Evolutionary conservation across 768 basidiomycete genomes (phyloP).

Genomic region (Clitopilus passeckerianus): DNA sequence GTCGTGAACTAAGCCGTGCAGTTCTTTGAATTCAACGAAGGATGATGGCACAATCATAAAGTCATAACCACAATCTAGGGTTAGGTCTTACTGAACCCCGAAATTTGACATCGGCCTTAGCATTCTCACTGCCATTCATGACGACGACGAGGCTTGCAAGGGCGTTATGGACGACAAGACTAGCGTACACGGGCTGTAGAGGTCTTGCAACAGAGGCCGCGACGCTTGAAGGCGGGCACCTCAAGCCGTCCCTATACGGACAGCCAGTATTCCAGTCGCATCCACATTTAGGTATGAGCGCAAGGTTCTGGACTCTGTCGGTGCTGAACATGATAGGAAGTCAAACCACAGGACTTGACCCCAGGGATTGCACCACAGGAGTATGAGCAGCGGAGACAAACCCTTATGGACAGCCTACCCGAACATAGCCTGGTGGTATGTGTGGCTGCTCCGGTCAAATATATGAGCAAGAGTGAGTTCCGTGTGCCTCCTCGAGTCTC

Average conservation of each 20-base stretch:
- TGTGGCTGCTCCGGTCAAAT: slow-evolving; percentile 76
- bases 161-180: neutral
- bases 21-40: neutral
- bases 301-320: slow-evolving; percentile 14
- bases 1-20: neutral
- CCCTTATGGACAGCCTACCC: slow-evolving; percentile 71
- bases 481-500: slow-evolving; percentile 3
- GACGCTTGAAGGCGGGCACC: slow-evolving; percentile 25
- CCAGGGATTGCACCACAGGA: slow-evolving; percentile 77
- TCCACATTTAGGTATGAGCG: slow-evolving; percentile 61
- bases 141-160: neutral
- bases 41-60: neutral
- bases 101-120: neutral
- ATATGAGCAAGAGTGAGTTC: slow-evolving; percentile 75
- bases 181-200: neutral
- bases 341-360: slow-evolving; percentile 65
- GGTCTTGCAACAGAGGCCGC: slow-evolving; percentile 17
- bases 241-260: slow-evolving; percentile 73
- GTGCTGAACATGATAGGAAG: slow-evolving; percentile 20
- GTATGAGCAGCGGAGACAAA: slow-evolving; percentile 66
- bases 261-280: slow-evolving; percentile 79
- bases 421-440: slow-evolving; percentile 71
- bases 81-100: neutral
- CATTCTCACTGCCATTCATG: neutral
- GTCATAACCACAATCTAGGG: neutral